Percentiles rank a stretch among this genome's conserved stretches.
phyloP scores from a whole-genome alignment of 2,329 filamentous ascomycete species.

The Hymenoscyphus fraxineus region DNA sequence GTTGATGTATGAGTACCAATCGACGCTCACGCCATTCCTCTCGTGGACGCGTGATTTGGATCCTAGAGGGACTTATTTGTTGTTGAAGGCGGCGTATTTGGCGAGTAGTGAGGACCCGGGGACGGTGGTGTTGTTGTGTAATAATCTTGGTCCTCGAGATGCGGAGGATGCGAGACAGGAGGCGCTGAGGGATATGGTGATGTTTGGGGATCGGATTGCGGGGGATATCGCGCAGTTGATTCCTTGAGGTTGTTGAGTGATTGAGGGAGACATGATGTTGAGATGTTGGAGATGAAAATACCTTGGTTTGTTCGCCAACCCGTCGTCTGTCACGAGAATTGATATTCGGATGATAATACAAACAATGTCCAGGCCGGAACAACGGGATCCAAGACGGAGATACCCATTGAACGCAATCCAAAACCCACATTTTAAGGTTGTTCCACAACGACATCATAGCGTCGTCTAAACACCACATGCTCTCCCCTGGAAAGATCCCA shows the following conservation, averaged over 20 bases:
- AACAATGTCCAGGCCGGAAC: too few species aligned
- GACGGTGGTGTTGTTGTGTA: background rate
- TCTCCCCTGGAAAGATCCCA: background rate
- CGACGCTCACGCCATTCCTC: background rate
- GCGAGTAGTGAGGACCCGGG: background rate
- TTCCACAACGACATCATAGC: constrained; percentile 14
- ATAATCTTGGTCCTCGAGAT: background rate
- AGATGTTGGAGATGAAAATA: background rate
- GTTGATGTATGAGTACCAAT: background rate
- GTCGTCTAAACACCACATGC: background rate
- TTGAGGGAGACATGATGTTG: background rate
- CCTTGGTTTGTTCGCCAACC: background rate
- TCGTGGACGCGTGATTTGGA: background rate
- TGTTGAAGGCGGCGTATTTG: background rate
- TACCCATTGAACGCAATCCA: background rate
- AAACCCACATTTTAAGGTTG: constrained; percentile 13
- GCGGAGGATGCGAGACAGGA: background rate
- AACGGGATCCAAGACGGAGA: too few species aligned
- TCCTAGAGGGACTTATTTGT: background rate
- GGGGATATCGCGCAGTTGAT: background rate
- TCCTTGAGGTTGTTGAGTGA: background rate
- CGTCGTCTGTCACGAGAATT: too few species aligned
- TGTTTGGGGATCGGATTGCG: background rate
- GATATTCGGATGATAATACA: too few species aligned
- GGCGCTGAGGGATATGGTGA: background rate